Conservation (phyloP, 495 filamentous ascomycete genomes). For the Penicillium macrosclerotiorum region DNA sequence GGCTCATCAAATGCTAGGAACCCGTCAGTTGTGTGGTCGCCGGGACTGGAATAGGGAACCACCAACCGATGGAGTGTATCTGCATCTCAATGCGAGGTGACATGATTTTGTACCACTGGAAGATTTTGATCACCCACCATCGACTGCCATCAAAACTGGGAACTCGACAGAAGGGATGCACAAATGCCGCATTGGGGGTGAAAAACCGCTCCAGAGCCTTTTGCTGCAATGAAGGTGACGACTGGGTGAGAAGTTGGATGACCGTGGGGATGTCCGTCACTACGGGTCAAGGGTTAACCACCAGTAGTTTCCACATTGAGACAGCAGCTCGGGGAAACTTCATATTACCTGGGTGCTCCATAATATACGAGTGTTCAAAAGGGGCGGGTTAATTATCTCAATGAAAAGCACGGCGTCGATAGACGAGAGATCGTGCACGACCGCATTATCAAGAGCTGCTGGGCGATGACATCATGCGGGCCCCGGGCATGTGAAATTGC, state of each 20-base stretch:
- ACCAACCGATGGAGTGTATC: conserved; percentile 65
- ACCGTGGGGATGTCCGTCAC: conserved; percentile 57
- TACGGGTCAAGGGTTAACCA: conserved; percentile 22
- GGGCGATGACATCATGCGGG: conserved; percentile 17
- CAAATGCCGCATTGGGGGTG: conserved; percentile 64
- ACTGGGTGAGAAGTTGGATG: conserved; percentile 65
- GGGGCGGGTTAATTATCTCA: too few relatives aligned
- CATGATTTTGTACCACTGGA: conserved; percentile 84
- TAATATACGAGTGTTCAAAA: too few relatives aligned
- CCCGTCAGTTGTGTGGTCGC: background rate
- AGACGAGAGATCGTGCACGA: too few relatives aligned
- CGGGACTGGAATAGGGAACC: background rate
- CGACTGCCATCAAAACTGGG: conserved; percentile 57
- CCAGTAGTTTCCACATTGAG: too few relatives aligned
- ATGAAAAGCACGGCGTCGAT: too few relatives aligned
- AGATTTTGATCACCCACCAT: conserved; percentile 63
- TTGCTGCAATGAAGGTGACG: conserved; percentile 59
- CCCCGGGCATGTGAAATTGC: conserved; percentile 10
- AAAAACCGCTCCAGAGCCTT: conserved; percentile 67
- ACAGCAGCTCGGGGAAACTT: too few relatives aligned
- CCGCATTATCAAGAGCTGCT: conserved; percentile 1
- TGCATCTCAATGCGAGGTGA: conserved; percentile 69
- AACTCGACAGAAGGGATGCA: conserved; percentile 78
- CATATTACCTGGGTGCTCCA: conserved; percentile 39
- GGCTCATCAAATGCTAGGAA: conserved; percentile 62